Percentiles rank a stretch among this genome's conserved stretches.
Conservation (phyloP, 116 monocot species). For the Zostera marina region DNA sequence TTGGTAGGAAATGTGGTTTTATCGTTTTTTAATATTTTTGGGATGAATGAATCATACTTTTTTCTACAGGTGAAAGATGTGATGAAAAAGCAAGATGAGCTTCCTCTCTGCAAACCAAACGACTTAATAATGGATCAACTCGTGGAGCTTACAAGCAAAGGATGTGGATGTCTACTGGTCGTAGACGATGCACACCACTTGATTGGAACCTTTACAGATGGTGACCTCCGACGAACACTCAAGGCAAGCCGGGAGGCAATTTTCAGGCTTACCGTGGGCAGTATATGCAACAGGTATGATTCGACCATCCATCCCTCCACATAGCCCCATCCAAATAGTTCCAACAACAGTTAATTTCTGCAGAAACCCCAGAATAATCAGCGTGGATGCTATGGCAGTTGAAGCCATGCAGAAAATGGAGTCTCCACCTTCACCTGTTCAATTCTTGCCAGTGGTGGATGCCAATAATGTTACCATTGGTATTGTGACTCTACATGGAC, state of each 20-base stretch:
- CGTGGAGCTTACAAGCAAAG: conserved; percentile 78
- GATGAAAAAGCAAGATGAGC: conserved; percentile 61
- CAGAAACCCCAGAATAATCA: conserved; percentile 62
- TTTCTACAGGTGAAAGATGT: conserved; percentile 57
- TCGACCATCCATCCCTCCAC: not conserved
- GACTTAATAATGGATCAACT: conserved; percentile 92
- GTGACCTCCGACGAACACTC: conserved; percentile 64
- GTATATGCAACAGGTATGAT: conserved; percentile 71
- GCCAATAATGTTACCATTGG: conserved; percentile 35
- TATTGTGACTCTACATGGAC: conserved; percentile 71
- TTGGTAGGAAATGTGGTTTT: not conserved
- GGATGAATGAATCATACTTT: not conserved
- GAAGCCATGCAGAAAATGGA: conserved; percentile 87
- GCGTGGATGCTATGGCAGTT: conserved; percentile 64
- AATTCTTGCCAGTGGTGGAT: conserved; percentile 79
- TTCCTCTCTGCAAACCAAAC: conserved; percentile 67
- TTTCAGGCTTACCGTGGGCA: conserved; percentile 68
- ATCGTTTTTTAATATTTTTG: not conserved
- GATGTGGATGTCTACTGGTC: conserved; percentile 74
- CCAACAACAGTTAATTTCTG: not conserved
- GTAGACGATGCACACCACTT: conserved; percentile 40
- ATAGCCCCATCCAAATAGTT: not conserved
- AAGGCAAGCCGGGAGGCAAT: conserved; percentile 53
- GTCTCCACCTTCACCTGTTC: conserved; percentile 76
- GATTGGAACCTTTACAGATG: conserved; percentile 87